Percentiles rank a stretch among this genome's conserved stretches.
These are phyloP conservation scores for Moesziomyces antarcticus DNA, from an alignment of 1,284 basidiomycete species.

Conservation along the genomic window DNA sequence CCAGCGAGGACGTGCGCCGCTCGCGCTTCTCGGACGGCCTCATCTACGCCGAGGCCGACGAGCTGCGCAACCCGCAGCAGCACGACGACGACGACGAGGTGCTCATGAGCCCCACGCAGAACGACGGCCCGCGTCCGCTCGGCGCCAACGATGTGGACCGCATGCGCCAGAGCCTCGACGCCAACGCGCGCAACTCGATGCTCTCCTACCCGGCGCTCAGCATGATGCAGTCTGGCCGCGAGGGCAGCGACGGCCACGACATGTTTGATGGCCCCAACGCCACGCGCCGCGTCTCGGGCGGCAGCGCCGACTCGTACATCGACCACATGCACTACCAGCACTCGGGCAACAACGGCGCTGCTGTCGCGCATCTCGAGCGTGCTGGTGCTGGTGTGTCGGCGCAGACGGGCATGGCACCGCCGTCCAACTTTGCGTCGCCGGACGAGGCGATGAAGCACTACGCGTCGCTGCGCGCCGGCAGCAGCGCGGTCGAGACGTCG, in stretches of 20 bases:
- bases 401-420: slow-evolving; percentile 60
- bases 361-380: not conserved
- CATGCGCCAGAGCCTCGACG: slow-evolving; percentile 52
- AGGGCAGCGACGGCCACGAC: slow-evolving; percentile 46
- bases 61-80: slow-evolving; percentile 26
- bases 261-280: slow-evolving; percentile 40
- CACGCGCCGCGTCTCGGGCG: slow-evolving; percentile 13
- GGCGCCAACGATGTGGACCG: slow-evolving; percentile 43
- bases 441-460: slow-evolving; percentile 63
- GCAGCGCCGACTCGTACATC: slow-evolving; percentile 43
- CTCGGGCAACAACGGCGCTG: slow-evolving; percentile 9
- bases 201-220: slow-evolving; percentile 55
- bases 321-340: slow-evolving; percentile 48
- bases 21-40: slow-evolving; percentile 40
- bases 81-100: slow-evolving; percentile 48
- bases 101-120: slow-evolving; percentile 60
- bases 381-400: slow-evolving; percentile 8
- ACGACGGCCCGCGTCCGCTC: slow-evolving; percentile 50
- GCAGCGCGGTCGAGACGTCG: slow-evolving; percentile 13
- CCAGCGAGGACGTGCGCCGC: slow-evolving; percentile 38
- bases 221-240: slow-evolving; percentile 50
- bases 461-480: slow-evolving; percentile 52
- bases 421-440: slow-evolving; percentile 54
- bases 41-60: slow-evolving; percentile 40
- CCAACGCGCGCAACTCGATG: slow-evolving; percentile 55